These are phyloP conservation scores for Penicillium ucsense DNA, from an alignment of 495 filamentous ascomycete species.

Conservation along the genomic window DNA sequence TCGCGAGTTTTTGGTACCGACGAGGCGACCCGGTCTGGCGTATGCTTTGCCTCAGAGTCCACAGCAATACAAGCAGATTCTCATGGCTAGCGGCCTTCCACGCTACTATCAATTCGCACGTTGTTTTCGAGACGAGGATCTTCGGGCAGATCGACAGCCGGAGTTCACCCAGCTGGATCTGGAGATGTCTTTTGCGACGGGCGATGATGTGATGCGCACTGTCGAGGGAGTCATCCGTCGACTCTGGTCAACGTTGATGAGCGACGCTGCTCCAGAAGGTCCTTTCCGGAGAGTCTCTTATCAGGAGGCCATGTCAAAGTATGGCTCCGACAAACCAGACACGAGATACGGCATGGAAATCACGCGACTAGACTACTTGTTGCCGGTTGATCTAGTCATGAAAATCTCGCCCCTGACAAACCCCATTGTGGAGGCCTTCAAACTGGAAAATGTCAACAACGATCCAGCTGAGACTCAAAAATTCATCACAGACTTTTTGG, in stretches of 20 bases:
- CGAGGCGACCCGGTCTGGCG: slow-evolving; percentile 58
- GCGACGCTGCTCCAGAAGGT: slow-evolving; percentile 27
- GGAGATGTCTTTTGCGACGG: slow-evolving; percentile 77
- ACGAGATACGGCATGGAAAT: slow-evolving; percentile 58
- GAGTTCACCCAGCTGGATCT: slow-evolving; percentile 98
- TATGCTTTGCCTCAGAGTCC: slow-evolving; percentile 95
- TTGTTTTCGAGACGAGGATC: slow-evolving; percentile 94
- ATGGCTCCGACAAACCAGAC: slow-evolving; percentile 91
- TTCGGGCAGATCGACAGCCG: slow-evolving; percentile 86
- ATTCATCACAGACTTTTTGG: slow-evolving; percentile 63
- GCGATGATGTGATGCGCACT: slow-evolving; percentile 59
- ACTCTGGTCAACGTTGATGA: slow-evolving; percentile 43
- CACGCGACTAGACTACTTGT: slow-evolving; percentile 45
- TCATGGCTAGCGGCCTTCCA: slow-evolving; percentile 81
- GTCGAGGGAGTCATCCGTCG: slow-evolving; percentile 56
- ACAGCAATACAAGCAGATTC: slow-evolving; percentile 96
- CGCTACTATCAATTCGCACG: slow-evolving; percentile 87
- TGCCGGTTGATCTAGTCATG: slow-evolving; percentile 55
- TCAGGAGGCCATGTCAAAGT: slow-evolving; percentile 64
- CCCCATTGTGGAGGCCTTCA: slow-evolving; percentile 65
- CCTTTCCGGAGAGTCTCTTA: slow-evolving; percentile 59
- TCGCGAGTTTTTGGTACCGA: slow-evolving; percentile 90
- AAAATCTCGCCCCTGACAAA: slow-evolving; percentile 56
- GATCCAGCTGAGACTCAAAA: slow-evolving; percentile 38
- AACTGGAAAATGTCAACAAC: slow-evolving; percentile 39